Base-by-base conservation (phyloP, 306 rosid genomes). In the Betula pendula region DNA sequence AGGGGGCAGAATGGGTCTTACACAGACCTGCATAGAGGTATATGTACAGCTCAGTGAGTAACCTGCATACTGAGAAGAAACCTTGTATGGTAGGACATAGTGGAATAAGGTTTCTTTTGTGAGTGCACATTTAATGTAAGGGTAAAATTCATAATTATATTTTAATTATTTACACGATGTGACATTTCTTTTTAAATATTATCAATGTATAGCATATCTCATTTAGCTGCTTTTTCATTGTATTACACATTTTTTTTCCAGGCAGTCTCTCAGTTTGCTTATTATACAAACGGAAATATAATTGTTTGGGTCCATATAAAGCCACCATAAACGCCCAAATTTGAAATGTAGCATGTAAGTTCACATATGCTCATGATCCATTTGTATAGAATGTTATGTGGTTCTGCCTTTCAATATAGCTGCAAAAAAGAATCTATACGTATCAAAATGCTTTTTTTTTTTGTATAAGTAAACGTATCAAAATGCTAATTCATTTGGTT, bases 21-120 rank as follows among this genome's bases (percentile, higher is more conserved):
- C 59, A 74, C 48, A 84, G 53, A 75, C 76, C 92, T 90, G 86
- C 78, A 76, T 4, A 13, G 5, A 72, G 13, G 65, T 60, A 72
- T 29, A 31, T 13, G 50, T 75, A 53, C 76, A 65, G 42, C 55
- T 53, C 31, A 53, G 68, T 71, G 48, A 43, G 47, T 17, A 72
- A 52, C 16, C 12, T 13, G 14, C 75, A 45, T 20, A 45, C 70
- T 10, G 16, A 11, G 14, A 11, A 55, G 31, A 55, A 55, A 55
- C 63, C 15, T 55, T 24, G 63, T 22, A 59, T 15, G 5, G n/a
- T 56, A 62, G 24, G 42, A 40, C 12, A 38, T 17, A 15, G 27
- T 17, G 48, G 29, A 44, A 66, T 66, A 35, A 66, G 12, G 38
- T 20, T 5, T 59, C 27, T 55, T 9, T 9, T 38, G 20, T 35